Conservation (phyloP, 2,329 filamentous ascomycete species). For the Fusarium nygamai region DNA sequence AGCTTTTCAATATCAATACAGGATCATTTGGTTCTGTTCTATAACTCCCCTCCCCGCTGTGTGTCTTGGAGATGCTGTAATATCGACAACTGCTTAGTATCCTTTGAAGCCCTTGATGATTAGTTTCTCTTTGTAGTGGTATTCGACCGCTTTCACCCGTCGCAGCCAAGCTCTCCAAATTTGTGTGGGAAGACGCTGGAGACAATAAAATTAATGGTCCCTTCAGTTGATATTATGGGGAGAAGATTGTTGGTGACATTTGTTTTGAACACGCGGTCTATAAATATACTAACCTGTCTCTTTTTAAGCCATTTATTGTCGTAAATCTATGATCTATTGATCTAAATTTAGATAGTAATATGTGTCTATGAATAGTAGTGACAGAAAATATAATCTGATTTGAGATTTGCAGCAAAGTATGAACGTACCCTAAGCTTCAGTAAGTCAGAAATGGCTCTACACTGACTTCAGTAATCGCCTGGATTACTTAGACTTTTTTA, state of each 20-base stretch:
- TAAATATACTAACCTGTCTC: rapidly evolving
- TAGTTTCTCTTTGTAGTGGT: too few species aligned
- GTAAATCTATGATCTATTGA: rapidly evolving
- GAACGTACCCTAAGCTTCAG: background rate
- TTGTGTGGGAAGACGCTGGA: too few species aligned
- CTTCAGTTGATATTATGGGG: rapidly evolving
- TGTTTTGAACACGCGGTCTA: too few species aligned
- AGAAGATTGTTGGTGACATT: rapidly evolving
- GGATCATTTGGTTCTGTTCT: background rate
- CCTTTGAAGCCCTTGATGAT: too few species aligned
- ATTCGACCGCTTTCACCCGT: too few species aligned
- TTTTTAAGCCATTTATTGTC: rapidly evolving
- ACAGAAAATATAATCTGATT: rapidly evolving
- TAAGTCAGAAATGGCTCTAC: too few species aligned
- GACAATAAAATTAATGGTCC: rapidly evolving
- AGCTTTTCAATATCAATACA: background rate
- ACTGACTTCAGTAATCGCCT: rapidly evolving
- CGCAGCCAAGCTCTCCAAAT: too few species aligned
- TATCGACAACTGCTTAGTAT: too few species aligned
- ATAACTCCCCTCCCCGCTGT: background rate
- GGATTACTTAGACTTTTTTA: background rate
- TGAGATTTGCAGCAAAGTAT: rapidly evolving
- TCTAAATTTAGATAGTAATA: rapidly evolving
- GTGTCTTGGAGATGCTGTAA: too few species aligned
- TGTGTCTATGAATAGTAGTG: rapidly evolving